Conservation (phyloP, 2,329 filamentous ascomycete genomes). For the Xylaria sp. region DNA sequence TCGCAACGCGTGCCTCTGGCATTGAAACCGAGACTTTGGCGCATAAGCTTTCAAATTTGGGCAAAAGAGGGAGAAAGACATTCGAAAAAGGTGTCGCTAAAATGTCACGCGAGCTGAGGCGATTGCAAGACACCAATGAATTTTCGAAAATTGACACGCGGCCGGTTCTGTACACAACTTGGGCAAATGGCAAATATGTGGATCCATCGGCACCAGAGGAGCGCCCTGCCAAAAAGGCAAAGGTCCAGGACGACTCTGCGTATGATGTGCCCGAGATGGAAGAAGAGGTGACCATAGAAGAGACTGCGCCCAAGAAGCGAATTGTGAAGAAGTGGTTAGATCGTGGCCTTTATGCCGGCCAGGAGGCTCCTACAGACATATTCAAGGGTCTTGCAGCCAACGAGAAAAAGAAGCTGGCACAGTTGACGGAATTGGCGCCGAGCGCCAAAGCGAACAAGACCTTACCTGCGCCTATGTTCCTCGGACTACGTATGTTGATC, state of each 20-base stretch:
- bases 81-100: slow-evolving; percentile 60
- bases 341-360: slow-evolving; percentile 89
- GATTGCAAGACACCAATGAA: slow-evolving; percentile 72
- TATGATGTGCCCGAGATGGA: slow-evolving; percentile 49
- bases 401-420: slow-evolving; percentile 64
- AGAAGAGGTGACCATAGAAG: slow-evolving; percentile 52
- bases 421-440: slow-evolving; percentile 59
- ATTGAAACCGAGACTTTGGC: slow-evolving; percentile 57
- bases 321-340: slow-evolving; percentile 79
- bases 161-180: slow-evolving; percentile 68
- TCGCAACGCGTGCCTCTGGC: slow-evolving; percentile 59
- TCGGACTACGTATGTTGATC: slow-evolving; percentile 76
- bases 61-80: slow-evolving; percentile 70
- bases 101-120: slow-evolving; percentile 67
- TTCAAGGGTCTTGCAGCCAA: slow-evolving; percentile 59
- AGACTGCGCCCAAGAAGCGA: slow-evolving; percentile 55
- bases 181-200: slow-evolving; percentile 73
- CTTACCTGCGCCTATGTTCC: slow-evolving; percentile 83
- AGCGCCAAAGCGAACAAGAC: slow-evolving; percentile 63
- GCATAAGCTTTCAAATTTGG: slow-evolving; percentile 63
- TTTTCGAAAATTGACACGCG: slow-evolving; percentile 68
- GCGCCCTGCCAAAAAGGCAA: slow-evolving; percentile 34
- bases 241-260: slow-evolving; percentile 44
- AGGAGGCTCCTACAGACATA: slow-evolving; percentile 66
- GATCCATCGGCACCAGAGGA: slow-evolving; percentile 52